Conservation (phyloP, 495 filamentous ascomycete species). For the Oidiodendron maius region DNA sequence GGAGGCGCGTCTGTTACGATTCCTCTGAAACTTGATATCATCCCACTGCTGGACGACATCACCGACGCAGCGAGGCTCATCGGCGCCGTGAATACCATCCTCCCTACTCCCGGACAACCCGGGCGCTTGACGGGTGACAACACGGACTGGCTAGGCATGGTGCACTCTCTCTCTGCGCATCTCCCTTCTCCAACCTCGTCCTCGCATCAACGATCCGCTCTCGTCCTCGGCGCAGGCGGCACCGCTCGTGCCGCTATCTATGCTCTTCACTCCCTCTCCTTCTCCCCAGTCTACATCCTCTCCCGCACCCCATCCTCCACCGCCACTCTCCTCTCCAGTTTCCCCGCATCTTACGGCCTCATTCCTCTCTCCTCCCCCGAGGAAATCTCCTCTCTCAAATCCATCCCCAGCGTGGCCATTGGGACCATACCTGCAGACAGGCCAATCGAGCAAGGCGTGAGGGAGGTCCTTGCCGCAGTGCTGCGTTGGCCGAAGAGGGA, state of each 20-base stretch:
- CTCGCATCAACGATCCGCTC: constrained; percentile 38
- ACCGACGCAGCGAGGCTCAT: constrained; percentile 73
- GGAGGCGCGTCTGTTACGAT: constrained; percentile 95
- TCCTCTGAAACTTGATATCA: constrained; percentile 86
- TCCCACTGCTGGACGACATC: constrained; percentile 73
- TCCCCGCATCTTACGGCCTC: constrained; percentile 73
- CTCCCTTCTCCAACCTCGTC: constrained; percentile 12
- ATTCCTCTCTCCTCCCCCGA: constrained; percentile 49
- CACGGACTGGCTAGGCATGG: constrained; percentile 96
- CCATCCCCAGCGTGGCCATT: constrained; percentile 66
- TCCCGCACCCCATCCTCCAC: constrained; percentile 70
- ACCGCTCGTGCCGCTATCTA: constrained; percentile 91
- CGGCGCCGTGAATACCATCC: constrained; percentile 93
- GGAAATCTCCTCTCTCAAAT: constrained; percentile 38
- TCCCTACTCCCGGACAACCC: constrained; percentile 39
- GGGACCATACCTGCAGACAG: constrained; percentile 88
- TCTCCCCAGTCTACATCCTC: constrained; percentile 78
- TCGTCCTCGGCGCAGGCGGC: constrained; percentile 87
- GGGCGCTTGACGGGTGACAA: constrained; percentile 74
- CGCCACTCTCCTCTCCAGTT: constrained; percentile 57
- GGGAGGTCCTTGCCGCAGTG: constrained; percentile 56
- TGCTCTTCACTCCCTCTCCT: constrained; percentile 77
- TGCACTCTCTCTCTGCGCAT: constrained; percentile 57
- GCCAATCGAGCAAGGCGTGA: constrained; percentile 69
- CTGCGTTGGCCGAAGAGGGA: constrained; percentile 53